Percentiles rank a stretch among this genome's conserved stretches.
phyloP scores from a whole-genome alignment of 2,329 filamentous ascomycete species.

The Dactylellina drechsleri region DNA sequence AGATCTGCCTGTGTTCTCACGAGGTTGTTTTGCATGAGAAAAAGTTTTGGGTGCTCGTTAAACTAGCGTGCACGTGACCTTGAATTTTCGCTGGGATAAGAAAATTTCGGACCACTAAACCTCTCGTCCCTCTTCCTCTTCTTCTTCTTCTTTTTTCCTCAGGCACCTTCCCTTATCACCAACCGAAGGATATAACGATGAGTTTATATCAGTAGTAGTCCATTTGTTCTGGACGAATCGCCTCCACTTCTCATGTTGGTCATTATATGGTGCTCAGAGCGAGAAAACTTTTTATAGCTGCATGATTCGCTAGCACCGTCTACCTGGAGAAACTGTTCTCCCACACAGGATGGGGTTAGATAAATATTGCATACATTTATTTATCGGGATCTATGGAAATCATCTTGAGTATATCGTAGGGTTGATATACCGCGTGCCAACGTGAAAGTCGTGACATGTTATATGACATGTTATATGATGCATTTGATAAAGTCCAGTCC shows the following conservation, averaged over 20 bases:
- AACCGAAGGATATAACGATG: slow-evolving; percentile 54
- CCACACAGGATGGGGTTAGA: slow-evolving; percentile 50
- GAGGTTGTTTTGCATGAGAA: slow-evolving; percentile 23
- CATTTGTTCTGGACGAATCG: slow-evolving; percentile 54
- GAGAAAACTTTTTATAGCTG: slow-evolving; percentile 35
- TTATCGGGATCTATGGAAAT: not conserved
- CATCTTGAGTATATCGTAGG: too few species aligned
- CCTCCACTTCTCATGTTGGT: slow-evolving; percentile 53
- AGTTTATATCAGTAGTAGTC: slow-evolving; percentile 54
- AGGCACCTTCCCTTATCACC: slow-evolving; percentile 55
- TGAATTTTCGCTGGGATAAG: not conserved
- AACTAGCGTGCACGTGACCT: slow-evolving; percentile 44
- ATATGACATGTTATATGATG: too few species aligned
- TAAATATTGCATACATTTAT: slow-evolving; percentile 55
- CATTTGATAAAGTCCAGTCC: not conserved
- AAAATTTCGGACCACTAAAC: slow-evolving; percentile 16
- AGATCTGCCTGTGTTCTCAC: slow-evolving; percentile 2
- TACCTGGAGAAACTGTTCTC: slow-evolving; percentile 33
- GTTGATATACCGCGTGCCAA: too few species aligned
- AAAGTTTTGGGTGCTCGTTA: slow-evolving; percentile 39
- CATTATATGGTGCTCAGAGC: slow-evolving; percentile 54
- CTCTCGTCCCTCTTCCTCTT: slow-evolving; percentile 9
- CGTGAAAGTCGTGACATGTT: too few species aligned
- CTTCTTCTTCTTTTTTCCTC: slow-evolving; percentile 39
- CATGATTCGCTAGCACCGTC: slow-evolving; percentile 55